Base-by-base conservation (phyloP, 345 rosid species). In the Draba incana region DNA sequence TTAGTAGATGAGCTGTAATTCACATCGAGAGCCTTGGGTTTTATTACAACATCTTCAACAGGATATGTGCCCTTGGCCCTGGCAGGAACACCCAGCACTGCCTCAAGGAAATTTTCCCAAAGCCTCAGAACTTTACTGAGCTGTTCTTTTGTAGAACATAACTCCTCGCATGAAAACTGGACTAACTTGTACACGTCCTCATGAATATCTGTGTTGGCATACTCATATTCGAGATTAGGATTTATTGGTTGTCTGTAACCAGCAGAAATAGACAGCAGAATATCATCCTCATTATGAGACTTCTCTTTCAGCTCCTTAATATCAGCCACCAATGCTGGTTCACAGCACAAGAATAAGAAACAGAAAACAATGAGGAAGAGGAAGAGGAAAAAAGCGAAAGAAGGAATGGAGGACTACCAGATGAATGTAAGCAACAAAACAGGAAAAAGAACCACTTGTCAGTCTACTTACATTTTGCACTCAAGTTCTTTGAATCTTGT, bases 401-500 rank as follows among this genome's bases (percentile, higher is more conserved):
- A 4, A 57, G 42, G 4, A 52, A 45, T 39, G 31, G 13, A 57
- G 14, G 53, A 48, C 13, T 44, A 33, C 46, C 63, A 57, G 38
- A 15, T 53, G 31, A 53, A 14, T 33, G 45, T 44, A 25, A 20
- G 39, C 47, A 52, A 61, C 30, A 41, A 43, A 50, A 24, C 23
- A 14, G 24, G 13, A 30, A 13, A 35, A 20, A 54, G 37, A 58
- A 54, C 37, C 3, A 58, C 23, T 43, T 44, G 13, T 30, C 33
- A 66, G 39, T 74, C 75, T 57, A 84, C 98, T 83, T 85, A 94
- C 99, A 75, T 85, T 86, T 94, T 70, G 96, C 76, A 75, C 95
- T 87, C 87, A 90, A 84, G 72, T 83, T 88, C 92, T 93, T 93
- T 57, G 95, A 90, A 78, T 93, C 98, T 81, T 90, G 97, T 76